phyloP scores from a whole-genome alignment of 495 filamentous ascomycete genomes.

The Penicillium subrubescens region DNA sequence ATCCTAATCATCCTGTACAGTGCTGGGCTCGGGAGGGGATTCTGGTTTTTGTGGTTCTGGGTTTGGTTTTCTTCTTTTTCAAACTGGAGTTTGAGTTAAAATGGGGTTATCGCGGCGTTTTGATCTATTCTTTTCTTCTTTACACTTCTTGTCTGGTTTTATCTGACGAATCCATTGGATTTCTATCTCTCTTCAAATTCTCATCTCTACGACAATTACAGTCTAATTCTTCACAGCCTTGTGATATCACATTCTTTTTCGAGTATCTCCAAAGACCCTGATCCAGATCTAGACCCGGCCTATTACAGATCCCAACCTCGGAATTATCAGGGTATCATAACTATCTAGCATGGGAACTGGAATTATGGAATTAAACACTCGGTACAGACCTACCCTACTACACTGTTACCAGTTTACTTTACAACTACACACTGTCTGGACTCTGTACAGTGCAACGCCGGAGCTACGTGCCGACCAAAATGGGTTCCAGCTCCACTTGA shows the following conservation, averaged over 20 bases:
- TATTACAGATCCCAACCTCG: background rate
- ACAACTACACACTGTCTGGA: too few relatives aligned
- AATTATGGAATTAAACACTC: too few relatives aligned
- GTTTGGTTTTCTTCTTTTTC: background rate
- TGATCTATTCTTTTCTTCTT: background rate
- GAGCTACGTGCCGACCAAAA: slow-evolving; percentile 14
- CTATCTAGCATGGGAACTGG: too few relatives aligned
- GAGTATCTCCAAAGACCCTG: background rate
- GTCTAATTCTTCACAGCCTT: background rate
- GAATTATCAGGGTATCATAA: background rate
- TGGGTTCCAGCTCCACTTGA: slow-evolving; percentile 1
- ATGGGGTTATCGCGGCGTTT: slow-evolving; percentile 13
- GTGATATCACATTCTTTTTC: background rate
- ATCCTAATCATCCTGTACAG: slow-evolving; percentile 31
- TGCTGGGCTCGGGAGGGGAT: slow-evolving; percentile 16
- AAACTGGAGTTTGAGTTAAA: slow-evolving; percentile 16
- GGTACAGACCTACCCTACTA: too few relatives aligned
- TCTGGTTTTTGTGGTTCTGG: slow-evolving; percentile 2
- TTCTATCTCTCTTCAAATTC: background rate
- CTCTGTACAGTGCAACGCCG: slow-evolving; percentile 10
- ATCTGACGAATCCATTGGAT: slow-evolving; percentile 1
- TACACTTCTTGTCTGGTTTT: slow-evolving; percentile 9
- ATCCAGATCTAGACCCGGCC: background rate
- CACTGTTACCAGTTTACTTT: too few relatives aligned
- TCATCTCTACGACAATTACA: background rate